phyloP scores from a whole-genome alignment of 1,284 basidiomycete genomes.

The Moesziomyces sp. region DNA sequence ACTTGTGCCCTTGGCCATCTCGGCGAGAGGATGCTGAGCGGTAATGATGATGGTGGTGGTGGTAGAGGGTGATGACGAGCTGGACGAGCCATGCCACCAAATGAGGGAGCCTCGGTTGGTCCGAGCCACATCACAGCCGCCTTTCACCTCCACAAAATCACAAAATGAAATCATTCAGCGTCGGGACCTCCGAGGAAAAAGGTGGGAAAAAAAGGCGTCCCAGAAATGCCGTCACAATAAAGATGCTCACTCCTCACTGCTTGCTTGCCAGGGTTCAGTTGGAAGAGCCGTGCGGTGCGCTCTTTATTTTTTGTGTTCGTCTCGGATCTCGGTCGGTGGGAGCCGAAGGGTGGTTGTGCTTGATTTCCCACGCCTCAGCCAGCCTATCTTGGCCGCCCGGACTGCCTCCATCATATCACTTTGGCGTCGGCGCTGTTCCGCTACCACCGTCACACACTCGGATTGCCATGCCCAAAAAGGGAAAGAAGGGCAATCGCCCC shows the following conservation, averaged over 20 bases:
- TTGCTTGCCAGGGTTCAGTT: too few species aligned
- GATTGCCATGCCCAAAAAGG: slow-evolving; percentile 40
- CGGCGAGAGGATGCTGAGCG: neutral
- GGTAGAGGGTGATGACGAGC: neutral
- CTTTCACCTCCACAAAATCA: neutral
- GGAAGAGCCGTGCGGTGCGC: too few species aligned
- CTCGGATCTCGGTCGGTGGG: slow-evolving; percentile 2
- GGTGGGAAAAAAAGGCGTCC: neutral
- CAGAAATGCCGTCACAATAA: neutral
- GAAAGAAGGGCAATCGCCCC: slow-evolving; percentile 33
- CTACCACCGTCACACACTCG: too few species aligned
- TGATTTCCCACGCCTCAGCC: too few species aligned
- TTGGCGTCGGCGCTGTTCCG: too few species aligned
- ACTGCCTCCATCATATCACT: too few species aligned
- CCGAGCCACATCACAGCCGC: neutral
- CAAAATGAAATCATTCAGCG: neutral
- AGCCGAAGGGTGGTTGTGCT: slow-evolving; percentile 4
- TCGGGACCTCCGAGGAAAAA: neutral
- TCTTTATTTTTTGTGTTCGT: too few species aligned
- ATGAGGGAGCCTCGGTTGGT: neutral
- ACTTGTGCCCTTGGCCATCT: slow-evolving; percentile 38
- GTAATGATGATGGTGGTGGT: slow-evolving; percentile 1
- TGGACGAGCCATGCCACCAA: too few species aligned
- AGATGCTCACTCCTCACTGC: too few species aligned
- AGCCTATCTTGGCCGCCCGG: too few species aligned